Conservation (phyloP, 208 protist genomes). For the Lotmaria passim region DNA sequence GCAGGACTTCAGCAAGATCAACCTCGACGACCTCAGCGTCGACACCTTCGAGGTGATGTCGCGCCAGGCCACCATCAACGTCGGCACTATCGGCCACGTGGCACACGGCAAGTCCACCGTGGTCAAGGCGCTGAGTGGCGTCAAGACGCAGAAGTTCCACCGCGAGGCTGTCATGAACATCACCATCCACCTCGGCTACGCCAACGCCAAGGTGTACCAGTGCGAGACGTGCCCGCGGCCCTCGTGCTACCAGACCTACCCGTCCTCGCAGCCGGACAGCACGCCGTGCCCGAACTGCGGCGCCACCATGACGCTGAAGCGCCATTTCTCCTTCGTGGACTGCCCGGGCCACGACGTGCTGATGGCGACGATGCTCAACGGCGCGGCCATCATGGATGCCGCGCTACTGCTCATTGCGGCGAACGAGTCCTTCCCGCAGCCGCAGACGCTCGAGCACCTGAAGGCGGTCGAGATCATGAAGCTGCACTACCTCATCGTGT, state of each 20-base stretch:
- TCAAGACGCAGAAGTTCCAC: conserved; percentile 99
- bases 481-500: conserved; percentile 97
- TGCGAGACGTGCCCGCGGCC: conserved; percentile 89
- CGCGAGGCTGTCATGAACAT: conserved; percentile 99
- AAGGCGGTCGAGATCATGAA: conserved; percentile 99
- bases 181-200: conserved; percentile 99
- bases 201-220: conserved; percentile 99
- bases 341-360: conserved; percentile 99
- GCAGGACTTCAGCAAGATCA: conserved; percentile 76
- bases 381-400: conserved; percentile 99
- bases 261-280: conserved; percentile 90
- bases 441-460: conserved; percentile 95
- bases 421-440: conserved; percentile 98
- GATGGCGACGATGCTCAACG: conserved; percentile 99
- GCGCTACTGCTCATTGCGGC: conserved; percentile 99
- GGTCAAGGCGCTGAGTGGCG: conserved; percentile 98
- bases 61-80: conserved; percentile 99
- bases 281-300: conserved; percentile 78
- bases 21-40: conserved; percentile 89
- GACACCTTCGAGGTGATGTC: conserved; percentile 98
- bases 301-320: conserved; percentile 63
- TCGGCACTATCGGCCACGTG: conserved; percentile 99
- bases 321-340: conserved; percentile 99
- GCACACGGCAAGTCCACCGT: conserved; percentile 99
- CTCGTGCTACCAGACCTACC: conserved; percentile 92